These are phyloP conservation scores for Fusarium sp. DNA, from an alignment of 2,329 filamentous ascomycete genomes.

Conservation along the genomic window DNA sequence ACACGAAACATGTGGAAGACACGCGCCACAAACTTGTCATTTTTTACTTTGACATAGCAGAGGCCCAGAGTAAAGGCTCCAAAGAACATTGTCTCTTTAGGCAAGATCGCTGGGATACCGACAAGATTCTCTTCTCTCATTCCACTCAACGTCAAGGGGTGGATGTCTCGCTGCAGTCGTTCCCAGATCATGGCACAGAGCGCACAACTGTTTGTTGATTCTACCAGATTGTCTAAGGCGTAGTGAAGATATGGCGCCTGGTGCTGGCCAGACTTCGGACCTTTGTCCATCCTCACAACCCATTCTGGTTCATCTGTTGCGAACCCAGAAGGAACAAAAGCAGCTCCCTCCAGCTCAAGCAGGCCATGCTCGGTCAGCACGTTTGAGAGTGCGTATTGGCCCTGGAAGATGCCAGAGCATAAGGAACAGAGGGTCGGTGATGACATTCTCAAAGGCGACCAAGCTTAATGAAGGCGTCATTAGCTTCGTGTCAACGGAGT, in stretches of 20 bases:
- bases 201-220: slow-evolving; percentile 23
- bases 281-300: slow-evolving; percentile 18
- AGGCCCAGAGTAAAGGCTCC: slow-evolving; percentile 26
- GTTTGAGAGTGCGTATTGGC: slow-evolving; percentile 17
- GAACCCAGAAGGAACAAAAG: neutral
- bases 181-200: slow-evolving; percentile 38
- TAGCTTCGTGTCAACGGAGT: neutral
- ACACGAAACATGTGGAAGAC: slow-evolving; percentile 9
- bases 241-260: slow-evolving; percentile 23
- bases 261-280: neutral
- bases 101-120: slow-evolving; percentile 20
- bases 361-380: slow-evolving; percentile 13
- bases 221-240: slow-evolving; percentile 9
- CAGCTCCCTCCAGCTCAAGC: slow-evolving; percentile 1
- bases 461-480: neutral
- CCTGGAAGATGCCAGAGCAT: slow-evolving; percentile 33
- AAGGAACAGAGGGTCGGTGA: slow-evolving; percentile 10
- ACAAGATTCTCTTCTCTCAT: slow-evolving; percentile 5
- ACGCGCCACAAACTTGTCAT: neutral
- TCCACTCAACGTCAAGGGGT: neutral
- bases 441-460: neutral
- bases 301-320: neutral
- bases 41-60: slow-evolving; percentile 4
- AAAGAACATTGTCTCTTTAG: neutral
- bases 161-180: slow-evolving; percentile 10